A percentile compares a stretch with the other conserved stretches of the same genome.
Conservation (phyloP, 2,329 filamentous ascomycete species). For the Byssoonygena ceratinophila region DNA sequence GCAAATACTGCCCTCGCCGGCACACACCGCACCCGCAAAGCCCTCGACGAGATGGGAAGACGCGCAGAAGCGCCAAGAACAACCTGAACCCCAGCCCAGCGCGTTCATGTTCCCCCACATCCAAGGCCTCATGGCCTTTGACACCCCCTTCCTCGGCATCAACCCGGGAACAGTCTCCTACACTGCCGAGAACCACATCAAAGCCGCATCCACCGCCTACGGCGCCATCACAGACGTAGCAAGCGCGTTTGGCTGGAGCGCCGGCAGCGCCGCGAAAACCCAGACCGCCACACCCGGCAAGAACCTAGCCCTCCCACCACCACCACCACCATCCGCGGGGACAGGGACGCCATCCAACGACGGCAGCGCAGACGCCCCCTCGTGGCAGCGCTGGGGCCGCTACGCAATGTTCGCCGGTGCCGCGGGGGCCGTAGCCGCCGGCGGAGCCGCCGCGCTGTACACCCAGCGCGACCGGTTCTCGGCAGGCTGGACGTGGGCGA, state of each 20-base stretch:
- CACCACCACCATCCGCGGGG: slow-evolving; percentile 19
- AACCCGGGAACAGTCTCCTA: slow-evolving; percentile 43
- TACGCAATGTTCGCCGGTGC: slow-evolving; percentile 79
- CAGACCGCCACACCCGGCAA: neutral
- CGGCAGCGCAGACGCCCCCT: slow-evolving; percentile 39
- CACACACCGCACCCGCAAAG: slow-evolving; percentile 15
- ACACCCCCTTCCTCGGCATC: slow-evolving; percentile 67
- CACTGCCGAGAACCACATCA: slow-evolving; percentile 72
- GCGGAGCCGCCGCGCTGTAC: slow-evolving; percentile 76
- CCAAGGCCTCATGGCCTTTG: slow-evolving; percentile 80
- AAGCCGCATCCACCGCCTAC: slow-evolving; percentile 60
- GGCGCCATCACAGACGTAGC: slow-evolving; percentile 56
- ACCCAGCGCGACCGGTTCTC: slow-evolving; percentile 70
- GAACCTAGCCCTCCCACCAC: slow-evolving; percentile 20
- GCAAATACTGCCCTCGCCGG: slow-evolving; percentile 38
- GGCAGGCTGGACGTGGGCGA: slow-evolving; percentile 68
- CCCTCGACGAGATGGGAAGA: slow-evolving; percentile 12
- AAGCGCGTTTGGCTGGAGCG: slow-evolving; percentile 54
- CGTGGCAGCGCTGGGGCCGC: slow-evolving; percentile 73
- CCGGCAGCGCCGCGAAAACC: slow-evolving; percentile 9
- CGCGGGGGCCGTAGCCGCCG: slow-evolving; percentile 65
- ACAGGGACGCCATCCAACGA: slow-evolving; percentile 21
- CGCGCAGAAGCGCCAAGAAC: slow-evolving; percentile 1
- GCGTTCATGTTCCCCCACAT: slow-evolving; percentile 85
- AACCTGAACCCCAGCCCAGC: slow-evolving; percentile 22